Evolutionary conservation across 83 land plant species (phyloP), one percentile per base, ranked within the genome.

Genomic region (Picea mariana): DNA sequence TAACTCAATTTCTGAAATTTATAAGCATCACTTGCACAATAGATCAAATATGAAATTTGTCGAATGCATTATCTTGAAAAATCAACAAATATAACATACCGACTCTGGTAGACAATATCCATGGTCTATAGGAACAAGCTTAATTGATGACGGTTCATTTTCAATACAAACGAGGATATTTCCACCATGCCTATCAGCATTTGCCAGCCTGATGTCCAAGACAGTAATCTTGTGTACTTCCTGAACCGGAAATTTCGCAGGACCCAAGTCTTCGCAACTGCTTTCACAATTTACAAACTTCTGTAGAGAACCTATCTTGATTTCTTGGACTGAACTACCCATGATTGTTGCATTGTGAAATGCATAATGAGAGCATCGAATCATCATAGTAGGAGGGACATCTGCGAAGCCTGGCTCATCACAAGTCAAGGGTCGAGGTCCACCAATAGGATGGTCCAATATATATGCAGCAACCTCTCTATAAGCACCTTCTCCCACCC

Each of bases 61-160:
- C 59, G 15, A 55, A 55, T 55, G 59, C 13, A 55, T 55, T 55
- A 55, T 55, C 15, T 55, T 55, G 59, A 55, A 55, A 55, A 55
- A 55, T 55, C 13, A 55, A 55, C 59, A 55, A 55, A 55, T 55
- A 55, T 55, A 55, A 15, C 76, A 87, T 81, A 88, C 90, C 26
- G 64, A 81, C 34, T 87, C 86, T 44, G 90, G 90, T 9, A 88
- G 38, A 80, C 90, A 88, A 76, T 87, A 87, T 13, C 89, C 91
- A 82, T 89, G 91, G 80, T 89, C 91, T 34, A 87, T 89, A 17
- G 91, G 91, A 27, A 89, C 85, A 24, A 88, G 86, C 69, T 81
- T 65, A 40, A 81, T 26, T 6, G 69, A 27, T 9, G 63, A 62
- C 15, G 55, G 76, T 23, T 34, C 55, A 3, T 42, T 78, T 44